Percentiles rank a stretch among this genome's conserved stretches.
These are phyloP conservation scores for Helminthosporium solani DNA, from an alignment of 2,329 filamentous ascomycete species.

Conservation along the genomic window DNA sequence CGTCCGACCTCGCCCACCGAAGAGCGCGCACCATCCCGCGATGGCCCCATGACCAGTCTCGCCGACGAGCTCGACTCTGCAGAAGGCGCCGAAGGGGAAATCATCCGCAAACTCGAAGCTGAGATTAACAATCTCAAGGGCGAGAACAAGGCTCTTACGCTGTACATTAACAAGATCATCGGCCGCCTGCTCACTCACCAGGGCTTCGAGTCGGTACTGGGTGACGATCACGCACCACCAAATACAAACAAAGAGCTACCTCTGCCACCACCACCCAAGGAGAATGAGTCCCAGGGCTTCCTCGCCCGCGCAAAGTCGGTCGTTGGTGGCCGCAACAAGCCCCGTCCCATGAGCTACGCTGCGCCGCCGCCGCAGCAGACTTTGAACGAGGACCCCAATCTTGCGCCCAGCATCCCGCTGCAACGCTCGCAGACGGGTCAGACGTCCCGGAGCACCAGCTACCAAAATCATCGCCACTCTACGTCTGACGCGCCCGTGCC, in stretches of 20 bases:
- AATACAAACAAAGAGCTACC: constrained; percentile 83
- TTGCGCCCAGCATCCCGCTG: constrained; percentile 75
- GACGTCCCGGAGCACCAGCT: constrained; percentile 30
- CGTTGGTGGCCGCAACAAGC: constrained; percentile 42
- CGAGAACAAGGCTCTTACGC: constrained; percentile 92
- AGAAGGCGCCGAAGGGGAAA: constrained; percentile 52
- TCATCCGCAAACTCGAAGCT: constrained; percentile 67
- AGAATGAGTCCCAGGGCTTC: constrained; percentile 50
- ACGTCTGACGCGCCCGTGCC: constrained; percentile 45
- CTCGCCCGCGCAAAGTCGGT: constrained; percentile 63
- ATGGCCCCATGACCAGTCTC: constrained; percentile 40
- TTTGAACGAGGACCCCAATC: constrained; percentile 63
- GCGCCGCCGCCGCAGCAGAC: constrained; percentile 27
- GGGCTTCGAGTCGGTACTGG: constrained; percentile 90
- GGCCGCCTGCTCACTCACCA: constrained; percentile 91
- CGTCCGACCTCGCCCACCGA: constrained; percentile 47
- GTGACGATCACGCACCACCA: constrained; percentile 55
- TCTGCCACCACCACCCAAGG: constrained; percentile 62
- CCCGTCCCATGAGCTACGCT: constrained; percentile 48
- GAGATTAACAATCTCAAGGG: constrained; percentile 82
- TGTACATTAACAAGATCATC: constrained; percentile 99
- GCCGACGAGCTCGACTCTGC: constrained; percentile 83
- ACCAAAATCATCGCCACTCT: constrained; percentile 45
- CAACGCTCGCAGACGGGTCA: constrained; percentile 56
- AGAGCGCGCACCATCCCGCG: constrained; percentile 35